Evolutionary conservation across 352 stramenopile species (phyloP), one percentile per base, ranked within the genome.

Genomic region (Globisporangium nodosum): DNA sequence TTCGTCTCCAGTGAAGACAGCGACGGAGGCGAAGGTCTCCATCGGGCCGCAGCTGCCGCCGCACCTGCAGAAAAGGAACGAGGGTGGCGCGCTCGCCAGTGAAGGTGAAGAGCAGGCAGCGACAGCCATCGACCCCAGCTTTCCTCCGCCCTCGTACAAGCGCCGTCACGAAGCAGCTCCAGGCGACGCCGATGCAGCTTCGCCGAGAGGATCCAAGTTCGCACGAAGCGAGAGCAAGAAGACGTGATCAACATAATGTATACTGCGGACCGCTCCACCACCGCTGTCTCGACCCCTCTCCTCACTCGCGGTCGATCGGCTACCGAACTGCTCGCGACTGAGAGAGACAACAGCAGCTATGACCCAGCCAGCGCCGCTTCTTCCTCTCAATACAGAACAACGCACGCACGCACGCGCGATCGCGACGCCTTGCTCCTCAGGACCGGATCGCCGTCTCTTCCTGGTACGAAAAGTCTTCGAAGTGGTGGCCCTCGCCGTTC

Each of bases 381-480:
- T 6, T 37, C 33, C 9, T 37, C 33, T 37, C 35, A 40, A 40
- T 40, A 40, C 35, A 40, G 12, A 40, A 15, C 35, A 40, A 13
- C 35, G 11, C 35, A 40, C 12, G 35, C 35, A 12, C 35, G 11
- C 35, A 40, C 12, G 35, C 35, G 8, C 35, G 11, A 35, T 47
- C n/a, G 6, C 42, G 0, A 13, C 18, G 2, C 12, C 18, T n/a
- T 48, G 18, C 18, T 48, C 45, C 37, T 60, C 48, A 60, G 47
- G 52, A 53, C 21, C 60, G 60, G 55, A 68, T 74, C 43, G 48
- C 48, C 21, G 53, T 56, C 21, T 95, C 83, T 73, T 94, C 86
- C 61, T 94, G 84, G 69, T 92, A 95, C 57, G 83, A 91, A 63
- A 95, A 95, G 71, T 95, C 85, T 56, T 95, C 86, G 65, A 95